A percentile compares a stretch with the other conserved stretches of the same genome.
These are phyloP conservation scores for Takakia lepidozioides DNA, from an alignment of 225 moss, liverwort and hornwort genomes.

Conservation along the genomic window DNA sequence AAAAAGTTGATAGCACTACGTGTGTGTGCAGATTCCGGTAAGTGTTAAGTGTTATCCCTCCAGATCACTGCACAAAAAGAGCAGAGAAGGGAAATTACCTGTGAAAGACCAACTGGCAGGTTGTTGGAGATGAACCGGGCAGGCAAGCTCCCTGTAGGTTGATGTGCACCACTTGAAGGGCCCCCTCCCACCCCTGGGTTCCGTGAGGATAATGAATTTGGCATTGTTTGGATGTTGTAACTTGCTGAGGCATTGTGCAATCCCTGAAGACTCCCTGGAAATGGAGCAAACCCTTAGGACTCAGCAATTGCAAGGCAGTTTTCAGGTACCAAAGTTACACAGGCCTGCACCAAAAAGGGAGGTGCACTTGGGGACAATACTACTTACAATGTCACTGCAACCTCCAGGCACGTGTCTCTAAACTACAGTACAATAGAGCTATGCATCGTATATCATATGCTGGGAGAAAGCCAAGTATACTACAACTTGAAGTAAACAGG, in stretches of 20 bases:
- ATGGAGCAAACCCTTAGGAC: conserved; percentile 7
- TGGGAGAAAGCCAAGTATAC: no score
- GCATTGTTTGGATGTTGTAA: conserved; percentile 86
- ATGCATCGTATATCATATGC: no score
- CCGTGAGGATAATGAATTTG: conserved; percentile 75
- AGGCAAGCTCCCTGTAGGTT: conserved; percentile 64
- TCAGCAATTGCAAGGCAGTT: conserved; percentile 4
- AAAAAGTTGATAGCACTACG: no score
- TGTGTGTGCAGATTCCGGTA: no score
- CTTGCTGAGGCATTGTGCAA: conserved; percentile 73
- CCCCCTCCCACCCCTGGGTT: conserved; percentile 81
- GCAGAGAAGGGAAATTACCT: no score
- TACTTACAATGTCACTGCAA: no score
- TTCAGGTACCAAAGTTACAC: not conserved
- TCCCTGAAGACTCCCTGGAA: conserved; percentile 72
- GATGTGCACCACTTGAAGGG: conserved; percentile 74
- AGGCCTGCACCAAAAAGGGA: not conserved
- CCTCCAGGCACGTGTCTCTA: no score
- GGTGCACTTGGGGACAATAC: not conserved
- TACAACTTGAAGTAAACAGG: no score
- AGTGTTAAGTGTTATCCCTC: no score
- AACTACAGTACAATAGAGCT: no score
- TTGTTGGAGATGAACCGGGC: conserved; percentile 78
- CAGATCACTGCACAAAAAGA: no score
- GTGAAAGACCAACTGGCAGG: conserved; percentile 72